These are phyloP conservation scores for Aureobasidium sp. DNA, from an alignment of 2,329 filamentous ascomycete species.

Conservation along the genomic window DNA sequence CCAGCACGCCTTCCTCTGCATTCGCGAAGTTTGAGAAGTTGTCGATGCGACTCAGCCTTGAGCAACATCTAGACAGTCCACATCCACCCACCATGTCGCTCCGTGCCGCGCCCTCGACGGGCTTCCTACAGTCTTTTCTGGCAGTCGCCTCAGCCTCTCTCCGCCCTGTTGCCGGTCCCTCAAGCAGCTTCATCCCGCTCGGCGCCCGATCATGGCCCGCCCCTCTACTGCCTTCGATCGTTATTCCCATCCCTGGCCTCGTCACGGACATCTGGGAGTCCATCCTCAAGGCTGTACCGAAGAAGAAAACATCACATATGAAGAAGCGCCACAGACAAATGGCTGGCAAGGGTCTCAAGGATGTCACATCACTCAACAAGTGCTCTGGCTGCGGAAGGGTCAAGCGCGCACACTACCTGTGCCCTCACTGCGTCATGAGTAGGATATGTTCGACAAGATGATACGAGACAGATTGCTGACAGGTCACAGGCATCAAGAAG, in stretches of 20 bases:
- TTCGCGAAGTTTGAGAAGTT: constrained; percentile 5
- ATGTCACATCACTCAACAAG: constrained; percentile 77
- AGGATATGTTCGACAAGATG: constrained; percentile 29
- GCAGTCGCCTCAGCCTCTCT: constrained; percentile 41
- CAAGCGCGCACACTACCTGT: constrained; percentile 85
- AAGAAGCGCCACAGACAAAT: constrained; percentile 90
- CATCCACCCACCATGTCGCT: constrained; percentile 30
- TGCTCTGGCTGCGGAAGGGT: constrained; percentile 82
- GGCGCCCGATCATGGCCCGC: constrained; percentile 37
- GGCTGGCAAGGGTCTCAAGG: constrained; percentile 90
- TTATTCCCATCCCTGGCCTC: constrained; percentile 61
- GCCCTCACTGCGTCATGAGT: constrained; percentile 81
- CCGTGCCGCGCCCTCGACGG: constrained; percentile 33
- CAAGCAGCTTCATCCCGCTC: constrained; percentile 41
- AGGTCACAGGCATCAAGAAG: constrained; percentile 26
- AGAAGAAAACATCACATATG: constrained; percentile 97
- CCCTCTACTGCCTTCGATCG: constrained; percentile 51
- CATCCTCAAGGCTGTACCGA: constrained; percentile 84
- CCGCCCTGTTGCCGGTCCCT: constrained; percentile 31
- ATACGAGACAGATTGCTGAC: not conserved
- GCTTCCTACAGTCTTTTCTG: constrained; percentile 47
- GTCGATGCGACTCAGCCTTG: not conserved
- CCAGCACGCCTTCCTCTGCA: not conserved
- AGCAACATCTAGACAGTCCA: not conserved
- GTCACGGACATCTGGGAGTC: constrained; percentile 86